Evolutionary conservation across 2,329 filamentous ascomycete genomes (phyloP), one percentile per base, ranked within the genome.

Genomic region (Verticillium nubilum): DNA sequence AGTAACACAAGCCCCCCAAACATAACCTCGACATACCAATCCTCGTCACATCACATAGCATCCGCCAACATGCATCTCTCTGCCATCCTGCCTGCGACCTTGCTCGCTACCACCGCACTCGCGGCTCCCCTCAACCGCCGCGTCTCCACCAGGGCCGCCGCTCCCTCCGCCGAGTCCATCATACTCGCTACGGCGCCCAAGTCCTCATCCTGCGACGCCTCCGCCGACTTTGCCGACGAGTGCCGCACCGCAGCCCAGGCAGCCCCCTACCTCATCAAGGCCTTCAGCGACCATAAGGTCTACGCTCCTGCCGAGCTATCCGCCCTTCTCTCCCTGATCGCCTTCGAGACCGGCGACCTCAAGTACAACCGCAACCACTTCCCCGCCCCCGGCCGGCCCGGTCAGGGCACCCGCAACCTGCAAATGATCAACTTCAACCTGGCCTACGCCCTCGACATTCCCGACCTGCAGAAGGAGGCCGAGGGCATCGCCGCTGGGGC

Each of bases 301-400:
- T 78, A 74, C 54, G 71, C 72, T 33, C 73, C 75, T 25, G 81
- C 79, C 25, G 84, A 89, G 66, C 86, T 89, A 69, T 90, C 90
- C 6, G 90, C 87, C 25, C 72, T 93, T 17, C 69, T 95, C 52
- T 79, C 86, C 13, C 78, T 92, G 68, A 88, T 91, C 76, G 84
- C 87, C 12, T 87, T 86, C 69, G 92, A 96, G 76, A 86, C 84
- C 1, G 85, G 60, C 25, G 80, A 87, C 63, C 90, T 93, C 75
- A 80, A 83, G 67, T 93, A 84, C 80, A 90, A 88, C 73, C 81
- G 79, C 71, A 91, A 92, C 74, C 77, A 86, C 66, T 64, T 58
- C 33, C 75, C 77, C 63, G 1, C 82, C 80, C n/a, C 68, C 74
- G 42, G 42, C 42, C 42, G 42, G 0, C 80, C 87, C 0, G 90